Evolutionary conservation across 805 yeast species (phyloP), one percentile per base, ranked within the genome.

Genomic region (Candida lessepsii): DNA sequence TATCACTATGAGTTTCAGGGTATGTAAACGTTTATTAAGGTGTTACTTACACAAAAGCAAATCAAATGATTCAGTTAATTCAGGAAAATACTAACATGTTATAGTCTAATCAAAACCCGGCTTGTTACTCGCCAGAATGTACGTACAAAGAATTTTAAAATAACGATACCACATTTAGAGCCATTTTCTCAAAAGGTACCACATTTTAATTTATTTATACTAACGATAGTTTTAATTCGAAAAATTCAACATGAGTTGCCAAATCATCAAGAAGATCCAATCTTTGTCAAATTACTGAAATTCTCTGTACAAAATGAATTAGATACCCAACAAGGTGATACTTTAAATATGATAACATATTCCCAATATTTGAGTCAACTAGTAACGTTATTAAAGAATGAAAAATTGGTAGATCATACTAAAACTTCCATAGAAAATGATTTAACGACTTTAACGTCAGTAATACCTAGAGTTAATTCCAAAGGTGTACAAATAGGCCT

Each of bases 311-410:
- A 57, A 34, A 46, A 46, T 15, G 41, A 48, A 11, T 41, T 40
- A 1, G 23, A 17, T 9, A 30, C 38, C 6, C 20, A 7, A 11
- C 18, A 19, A n/a, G 24, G 33, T 9, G 33, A 28, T 17, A 35
- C 31, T 2, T 9, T 33, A 5, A 14, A 36, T 18, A 55, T 65
- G n/a, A 54, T 55, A 19, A 37, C 49, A 9, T 65, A 65, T 43
- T 65, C 71, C n/a, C 48, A 48, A 3, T 58, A 56, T 25, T 53
- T 69, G 29, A 49, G 37, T 33, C 65, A 63, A 29, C 42, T 66
- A 5, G 47, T 68, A 23, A 51, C 53, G 15, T 44, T 63, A 8
- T 47, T 67, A 23, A 63, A 60, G 29, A 36, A 61, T 39, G 29
- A 23, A 2, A 11, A 6, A 3, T 15, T 34, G 3, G 15, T 4